Base-by-base conservation (phyloP, 257 asterid species). In the Jacaranda copaia region DNA sequence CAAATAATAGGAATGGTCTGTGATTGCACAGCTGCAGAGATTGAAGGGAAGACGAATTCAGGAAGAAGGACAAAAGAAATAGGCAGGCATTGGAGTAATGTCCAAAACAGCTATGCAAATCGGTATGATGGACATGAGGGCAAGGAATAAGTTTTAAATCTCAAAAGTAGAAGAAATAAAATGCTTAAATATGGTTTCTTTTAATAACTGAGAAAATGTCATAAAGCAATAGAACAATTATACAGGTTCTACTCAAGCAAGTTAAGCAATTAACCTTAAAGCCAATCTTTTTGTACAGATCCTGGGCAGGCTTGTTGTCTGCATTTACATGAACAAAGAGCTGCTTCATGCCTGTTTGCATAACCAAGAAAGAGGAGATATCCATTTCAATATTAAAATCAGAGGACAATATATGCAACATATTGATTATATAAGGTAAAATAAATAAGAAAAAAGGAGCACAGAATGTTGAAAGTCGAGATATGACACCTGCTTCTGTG, bases 251-350 rank as follows among this genome's bases (percentile, higher is more conserved):
- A 75, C 58, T 40, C 5, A 4, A 76, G 52, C 77, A 56, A 43
- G 65, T 75, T 48, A 49, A 67, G 79, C 13, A 48, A 59, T 64
- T 75, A 57, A 91, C 98, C 93, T 89, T 79, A 80, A 94, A 94
- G 25, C 98, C 98, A 67, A 85, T 84, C 75, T 89, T 94, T 73
- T 25, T 77, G 89, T 91, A 91, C 77, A 93, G 89, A 80, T 92
- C 90, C 84, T 84, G 92, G 45, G 97, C 97, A 78, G 87, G 83
- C 78, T 81, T 77, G 88, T 94, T 92, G 78, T 87, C 97, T 77
- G 88, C 87, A 76, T 92, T 89, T 46, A 92, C 97, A 81, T 90
- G 98, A 79, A 94, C 97, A 85, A 90, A 90, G 20, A 94, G 84
- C 65, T 88, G 93, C 77, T 83, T 87, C 87, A 92, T 48, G 77